Conservation (phyloP, 768 basidiomycete genomes). For the Auriscalpium orientale region DNA sequence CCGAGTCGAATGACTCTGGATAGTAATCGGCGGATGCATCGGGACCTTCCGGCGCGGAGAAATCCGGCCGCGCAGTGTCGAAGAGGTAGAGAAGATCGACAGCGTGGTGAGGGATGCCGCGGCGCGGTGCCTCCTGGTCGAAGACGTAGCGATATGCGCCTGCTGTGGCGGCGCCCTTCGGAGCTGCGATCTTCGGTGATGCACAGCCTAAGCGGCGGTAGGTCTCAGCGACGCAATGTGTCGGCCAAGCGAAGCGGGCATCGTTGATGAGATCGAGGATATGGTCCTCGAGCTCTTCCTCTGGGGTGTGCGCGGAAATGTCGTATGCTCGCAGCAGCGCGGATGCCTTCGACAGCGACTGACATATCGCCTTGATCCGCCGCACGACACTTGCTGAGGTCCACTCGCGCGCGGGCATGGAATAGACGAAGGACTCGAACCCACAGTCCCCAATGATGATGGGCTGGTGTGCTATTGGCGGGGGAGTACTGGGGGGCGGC, state of each 20-base stretch:
- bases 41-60: constrained; percentile 12
- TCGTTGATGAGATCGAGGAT: constrained; percentile 73
- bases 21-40: constrained; percentile 19
- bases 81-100: constrained; percentile 74
- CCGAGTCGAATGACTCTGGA: constrained; percentile 10
- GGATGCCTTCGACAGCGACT: constrained; percentile 55
- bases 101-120: constrained; percentile 59
- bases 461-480: constrained; percentile 37
- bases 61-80: constrained; percentile 56
- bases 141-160: constrained; percentile 79
- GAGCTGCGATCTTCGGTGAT: neutral
- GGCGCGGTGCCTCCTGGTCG: constrained; percentile 68
- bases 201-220: neutral
- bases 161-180: constrained; percentile 11
- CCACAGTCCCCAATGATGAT: constrained; percentile 71
- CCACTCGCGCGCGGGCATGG: constrained; percentile 54
- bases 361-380: constrained; percentile 67
- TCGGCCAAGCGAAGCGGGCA: constrained; percentile 70
- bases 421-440: constrained; percentile 60
- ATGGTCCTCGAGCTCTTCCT: constrained; percentile 60
- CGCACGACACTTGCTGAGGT: constrained; percentile 52
- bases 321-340: constrained; percentile 64
- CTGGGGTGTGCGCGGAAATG: constrained; percentile 50
- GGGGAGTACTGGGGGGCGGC: constrained; percentile 7
- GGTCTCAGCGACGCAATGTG: constrained; percentile 47